Conservation (phyloP, 352 stramenopile genomes). For the Pythium phragmitis region DNA sequence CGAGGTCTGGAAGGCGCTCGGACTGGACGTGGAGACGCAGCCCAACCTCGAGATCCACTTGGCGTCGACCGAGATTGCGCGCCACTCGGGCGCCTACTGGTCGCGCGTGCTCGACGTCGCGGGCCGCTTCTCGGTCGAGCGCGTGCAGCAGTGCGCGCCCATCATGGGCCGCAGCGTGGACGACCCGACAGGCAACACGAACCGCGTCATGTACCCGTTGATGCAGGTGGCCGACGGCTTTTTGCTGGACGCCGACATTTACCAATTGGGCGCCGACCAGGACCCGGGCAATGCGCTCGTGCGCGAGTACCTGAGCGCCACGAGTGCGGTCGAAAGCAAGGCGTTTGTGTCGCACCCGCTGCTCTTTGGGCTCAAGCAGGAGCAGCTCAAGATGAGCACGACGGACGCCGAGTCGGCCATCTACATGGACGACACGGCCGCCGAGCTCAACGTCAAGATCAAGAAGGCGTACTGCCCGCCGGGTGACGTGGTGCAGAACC, state of each 20-base stretch:
- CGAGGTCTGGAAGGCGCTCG: slow-evolving; percentile 98
- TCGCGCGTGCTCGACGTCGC: slow-evolving; percentile 92
- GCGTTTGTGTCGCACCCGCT: slow-evolving; percentile 98
- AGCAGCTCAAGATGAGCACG: slow-evolving; percentile 99
- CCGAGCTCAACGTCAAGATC: slow-evolving; percentile 97
- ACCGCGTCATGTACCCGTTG: slow-evolving; percentile 95
- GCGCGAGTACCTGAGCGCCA: slow-evolving; percentile 95
- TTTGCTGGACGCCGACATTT: slow-evolving; percentile 98
- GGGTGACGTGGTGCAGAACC: slow-evolving; percentile 89
- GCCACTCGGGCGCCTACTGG: slow-evolving; percentile 90
- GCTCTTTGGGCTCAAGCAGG: slow-evolving; percentile 97
- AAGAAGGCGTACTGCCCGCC: slow-evolving; percentile 98
- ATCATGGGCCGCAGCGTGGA: slow-evolving; percentile 96
- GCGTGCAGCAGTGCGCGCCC: slow-evolving; percentile 97
- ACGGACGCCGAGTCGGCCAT: slow-evolving; percentile 97
- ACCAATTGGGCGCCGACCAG: slow-evolving; percentile 98
- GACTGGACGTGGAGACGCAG: slow-evolving; percentile 90
- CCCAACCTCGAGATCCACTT: slow-evolving; percentile 97
- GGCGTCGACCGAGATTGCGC: slow-evolving; percentile 94
- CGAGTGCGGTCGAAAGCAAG: slow-evolving; percentile 40
- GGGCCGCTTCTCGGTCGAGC: slow-evolving; percentile 84
- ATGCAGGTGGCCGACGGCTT: slow-evolving; percentile 99
- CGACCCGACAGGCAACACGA: slow-evolving; percentile 87
- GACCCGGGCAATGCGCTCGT: slow-evolving; percentile 95
- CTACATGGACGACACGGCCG: slow-evolving; percentile 97